A percentile compares a stretch with the other conserved stretches of the same genome.
phyloP scores from a whole-genome alignment of 2,329 filamentous ascomycete genomes.

The Fusarium euwallaceae region DNA sequence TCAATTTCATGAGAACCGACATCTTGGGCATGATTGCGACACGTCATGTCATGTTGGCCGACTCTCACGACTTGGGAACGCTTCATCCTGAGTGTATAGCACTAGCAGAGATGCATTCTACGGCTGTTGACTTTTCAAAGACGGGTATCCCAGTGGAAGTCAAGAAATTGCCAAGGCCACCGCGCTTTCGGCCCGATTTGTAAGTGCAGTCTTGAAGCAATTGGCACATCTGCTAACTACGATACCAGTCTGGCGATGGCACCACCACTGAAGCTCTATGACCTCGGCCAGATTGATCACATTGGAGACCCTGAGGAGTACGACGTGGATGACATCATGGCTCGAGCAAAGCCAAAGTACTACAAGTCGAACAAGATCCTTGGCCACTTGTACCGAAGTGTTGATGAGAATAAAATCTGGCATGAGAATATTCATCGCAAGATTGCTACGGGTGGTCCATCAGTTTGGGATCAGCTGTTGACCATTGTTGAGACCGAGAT shows the following conservation, averaged over 20 bases:
- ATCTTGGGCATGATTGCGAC: conserved; percentile 75
- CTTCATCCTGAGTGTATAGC: conserved; percentile 62
- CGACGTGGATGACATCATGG: conserved; percentile 57
- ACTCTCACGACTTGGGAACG: conserved; percentile 67
- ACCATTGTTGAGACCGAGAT: conserved; percentile 38
- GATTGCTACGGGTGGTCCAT: conserved; percentile 43
- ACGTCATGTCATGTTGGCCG: conserved; percentile 74
- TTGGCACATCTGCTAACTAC: neutral
- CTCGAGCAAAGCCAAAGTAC: conserved; percentile 63
- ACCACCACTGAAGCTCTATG: conserved; percentile 59
- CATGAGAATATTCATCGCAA: conserved; percentile 58
- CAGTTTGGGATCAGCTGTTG: conserved; percentile 61
- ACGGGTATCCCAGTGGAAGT: conserved; percentile 73
- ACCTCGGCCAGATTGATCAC: conserved; percentile 56
- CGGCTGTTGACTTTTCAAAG: conserved; percentile 82
- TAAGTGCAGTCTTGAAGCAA: conserved; percentile 50
- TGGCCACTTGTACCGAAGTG: conserved; percentile 76
- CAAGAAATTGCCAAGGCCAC: conserved; percentile 55
- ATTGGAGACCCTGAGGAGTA: conserved; percentile 50
- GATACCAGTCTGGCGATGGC: conserved; percentile 59
- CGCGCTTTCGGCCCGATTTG: conserved; percentile 67
- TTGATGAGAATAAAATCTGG: conserved; percentile 80
- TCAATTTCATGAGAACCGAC: conserved; percentile 80
- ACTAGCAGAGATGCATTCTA: conserved; percentile 76
- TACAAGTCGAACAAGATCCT: conserved; percentile 78